Conservation (phyloP, 352 stramenopile species). For the Globisporangium emineosum region DNA sequence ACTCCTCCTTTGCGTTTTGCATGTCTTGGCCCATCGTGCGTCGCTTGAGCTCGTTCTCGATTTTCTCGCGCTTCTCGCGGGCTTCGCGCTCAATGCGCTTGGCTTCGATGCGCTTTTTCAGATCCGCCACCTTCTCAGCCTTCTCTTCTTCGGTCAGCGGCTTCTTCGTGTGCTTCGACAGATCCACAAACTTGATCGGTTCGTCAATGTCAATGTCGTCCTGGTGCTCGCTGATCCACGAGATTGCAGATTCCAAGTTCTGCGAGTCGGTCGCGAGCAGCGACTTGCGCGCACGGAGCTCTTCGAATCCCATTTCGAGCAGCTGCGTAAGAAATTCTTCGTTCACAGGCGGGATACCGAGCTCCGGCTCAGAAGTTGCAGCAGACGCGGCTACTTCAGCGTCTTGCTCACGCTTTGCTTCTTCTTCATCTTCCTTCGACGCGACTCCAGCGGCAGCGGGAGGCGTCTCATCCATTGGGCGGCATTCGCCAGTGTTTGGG, state of each 20-base stretch:
- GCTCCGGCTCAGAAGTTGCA: conserved; percentile 20
- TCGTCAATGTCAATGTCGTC: conserved; percentile 89
- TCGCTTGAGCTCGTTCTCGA: conserved; percentile 70
- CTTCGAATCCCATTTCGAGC: conserved; percentile 85
- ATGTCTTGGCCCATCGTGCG: conserved; percentile 76
- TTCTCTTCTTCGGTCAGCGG: conserved; percentile 88
- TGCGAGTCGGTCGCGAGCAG: conserved; percentile 78
- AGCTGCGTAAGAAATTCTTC: conserved; percentile 63
- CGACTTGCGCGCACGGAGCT: conserved; percentile 77
- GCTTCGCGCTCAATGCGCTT: conserved; percentile 78
- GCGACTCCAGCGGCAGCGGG: conserved; percentile 5
- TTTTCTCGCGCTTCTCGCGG: conserved; percentile 71
- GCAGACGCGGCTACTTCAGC: conserved; percentile 15
- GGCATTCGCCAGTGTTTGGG: conserved; percentile 53
- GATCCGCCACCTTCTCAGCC: conserved; percentile 73
- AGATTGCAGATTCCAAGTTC: conserved; percentile 73
- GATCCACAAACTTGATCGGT: conserved; percentile 82
- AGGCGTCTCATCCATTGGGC: conserved; percentile 19
- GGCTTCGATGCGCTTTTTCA: conserved; percentile 78
- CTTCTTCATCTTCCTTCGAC: conserved; percentile 19
- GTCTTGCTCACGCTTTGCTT: conserved; percentile 16
- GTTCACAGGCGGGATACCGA: conserved; percentile 56
- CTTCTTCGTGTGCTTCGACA: conserved; percentile 42
- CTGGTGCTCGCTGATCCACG: conserved; percentile 88
- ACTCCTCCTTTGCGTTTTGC: conserved; percentile 74